These are phyloP conservation scores for Arthroderma sp. DNA, from an alignment of 2,329 filamentous ascomycete species.

Conservation along the genomic window DNA sequence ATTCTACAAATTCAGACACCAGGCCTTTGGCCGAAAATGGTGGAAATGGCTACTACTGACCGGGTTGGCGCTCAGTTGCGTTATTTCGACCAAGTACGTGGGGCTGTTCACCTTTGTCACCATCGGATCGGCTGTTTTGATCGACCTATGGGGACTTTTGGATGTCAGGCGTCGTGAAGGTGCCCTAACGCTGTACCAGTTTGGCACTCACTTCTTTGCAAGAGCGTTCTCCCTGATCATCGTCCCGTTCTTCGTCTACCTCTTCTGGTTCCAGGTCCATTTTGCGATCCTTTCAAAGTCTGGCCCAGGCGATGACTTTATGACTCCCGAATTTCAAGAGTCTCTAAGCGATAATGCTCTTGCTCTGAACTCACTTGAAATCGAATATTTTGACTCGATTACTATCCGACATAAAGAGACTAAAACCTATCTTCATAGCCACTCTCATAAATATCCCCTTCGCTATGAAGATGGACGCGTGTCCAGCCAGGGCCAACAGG, in stretches of 20 bases:
- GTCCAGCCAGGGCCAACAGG: conserved; percentile 93
- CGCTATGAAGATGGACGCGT: conserved; percentile 95
- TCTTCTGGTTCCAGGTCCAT: conserved; percentile 99
- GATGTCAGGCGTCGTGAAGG: conserved; percentile 76
- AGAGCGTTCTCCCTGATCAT: conserved; percentile 76
- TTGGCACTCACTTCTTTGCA: conserved; percentile 80
- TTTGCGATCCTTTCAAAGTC: conserved; percentile 80
- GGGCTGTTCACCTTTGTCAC: conserved; percentile 94
- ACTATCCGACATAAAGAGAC: conserved; percentile 93
- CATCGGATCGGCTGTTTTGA: conserved; percentile 81
- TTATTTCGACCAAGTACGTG: conserved; percentile 97
- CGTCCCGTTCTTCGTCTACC: conserved; percentile 91
- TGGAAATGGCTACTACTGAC: conserved; percentile 99
- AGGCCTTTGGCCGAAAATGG: conserved; percentile 88
- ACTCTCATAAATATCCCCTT: conserved; percentile 75
- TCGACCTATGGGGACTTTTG: conserved; percentile 90
- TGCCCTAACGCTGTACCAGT: conserved; percentile 63
- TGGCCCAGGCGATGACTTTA: conserved; percentile 94
- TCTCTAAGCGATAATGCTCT: conserved; percentile 90
- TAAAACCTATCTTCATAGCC: conserved; percentile 89
- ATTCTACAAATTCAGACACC: conserved; percentile 91
- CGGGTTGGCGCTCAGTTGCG: conserved; percentile 86
- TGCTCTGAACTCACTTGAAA: conserved; percentile 70
- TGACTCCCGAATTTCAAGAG: conserved; percentile 96
- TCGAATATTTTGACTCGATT: conserved; percentile 83